phyloP scores from a whole-genome alignment of 768 basidiomycete species.

The Rhodocollybia butyracea region DNA sequence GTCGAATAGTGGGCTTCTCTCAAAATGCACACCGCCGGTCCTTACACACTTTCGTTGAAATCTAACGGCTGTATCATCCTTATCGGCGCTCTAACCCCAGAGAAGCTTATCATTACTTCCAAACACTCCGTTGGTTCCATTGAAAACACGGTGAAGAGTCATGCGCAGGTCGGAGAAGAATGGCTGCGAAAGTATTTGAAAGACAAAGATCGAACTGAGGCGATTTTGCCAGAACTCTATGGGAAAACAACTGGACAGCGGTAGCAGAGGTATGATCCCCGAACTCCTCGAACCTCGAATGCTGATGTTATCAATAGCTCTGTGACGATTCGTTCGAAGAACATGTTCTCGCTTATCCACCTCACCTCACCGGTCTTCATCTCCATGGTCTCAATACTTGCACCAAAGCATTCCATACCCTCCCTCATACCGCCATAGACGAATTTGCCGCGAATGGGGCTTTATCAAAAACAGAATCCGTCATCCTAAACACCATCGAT shows the following conservation, averaged over 20 bases:
- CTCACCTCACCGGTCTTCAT: slow-evolving; percentile 84
- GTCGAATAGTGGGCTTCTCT: slow-evolving; percentile 84
- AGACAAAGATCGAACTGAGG: slow-evolving; percentile 60
- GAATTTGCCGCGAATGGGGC: slow-evolving; percentile 89
- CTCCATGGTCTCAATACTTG: slow-evolving; percentile 87
- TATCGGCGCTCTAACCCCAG: slow-evolving; percentile 76
- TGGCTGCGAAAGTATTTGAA: slow-evolving; percentile 78
- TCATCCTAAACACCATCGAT: slow-evolving; percentile 53
- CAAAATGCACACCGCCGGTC: slow-evolving; percentile 62
- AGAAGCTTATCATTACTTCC: slow-evolving; percentile 79
- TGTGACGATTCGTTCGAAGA: slow-evolving; percentile 98
- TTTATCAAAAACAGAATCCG: slow-evolving; percentile 74
- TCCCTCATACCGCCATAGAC: slow-evolving; percentile 63
- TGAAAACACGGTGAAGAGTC: slow-evolving; percentile 43
- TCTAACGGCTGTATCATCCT: slow-evolving; percentile 98
- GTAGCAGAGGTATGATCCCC: slow-evolving; percentile 73
- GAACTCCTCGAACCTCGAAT: no score
- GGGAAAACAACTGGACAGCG: slow-evolving; percentile 84
- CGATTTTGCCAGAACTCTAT: slow-evolving; percentile 71
- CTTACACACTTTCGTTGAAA: slow-evolving; percentile 87
- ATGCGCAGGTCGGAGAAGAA: slow-evolving; percentile 78
- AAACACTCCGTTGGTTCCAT: slow-evolving; percentile 84
- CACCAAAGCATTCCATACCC: slow-evolving; percentile 64
- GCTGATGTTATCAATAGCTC: slow-evolving; percentile 50
- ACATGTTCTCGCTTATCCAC: slow-evolving; percentile 84